Base-by-base conservation (phyloP, 495 filamentous ascomycete genomes). In the Penicillium angulare region DNA sequence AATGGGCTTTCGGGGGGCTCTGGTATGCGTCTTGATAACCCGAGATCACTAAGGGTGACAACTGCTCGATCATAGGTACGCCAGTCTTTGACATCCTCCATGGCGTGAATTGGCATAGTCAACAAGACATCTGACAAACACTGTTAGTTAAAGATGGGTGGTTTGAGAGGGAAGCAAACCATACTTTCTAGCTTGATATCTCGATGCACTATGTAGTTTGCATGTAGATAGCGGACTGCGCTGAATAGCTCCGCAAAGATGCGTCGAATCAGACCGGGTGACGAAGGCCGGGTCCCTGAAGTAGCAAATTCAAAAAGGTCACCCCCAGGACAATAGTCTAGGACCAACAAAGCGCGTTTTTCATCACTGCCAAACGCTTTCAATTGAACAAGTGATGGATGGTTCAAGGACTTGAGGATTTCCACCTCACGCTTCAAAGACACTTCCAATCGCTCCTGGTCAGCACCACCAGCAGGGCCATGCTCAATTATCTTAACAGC, bases 151-250 rank as follows among this genome's bases (percentile, higher is more conserved):
- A 16, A 27, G 41, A 26, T 24, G 4, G 18, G 21, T 13, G 27
- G 16, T 7, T 27, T 8, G 1, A 21, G 45, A 36, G n/a, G 8
- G 18, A 35, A 22, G 12, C 18, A 15, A 35, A 12, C 74, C 87
- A 71, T 77, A 96, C 92, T 98, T 73, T 98, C 93, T 41, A 98
- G 83, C 69, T 98, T 98, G 62, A 98, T 95, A 69, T 98, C 93
- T 21, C 93, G 84, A 63, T 98, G 93, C 34, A 96, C 92, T 55
- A 98, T 96, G 58, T 80, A 87, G 59, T 88, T 66, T 23, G 76
- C 74, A 69, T 98, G 93, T 24, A 98, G 75, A 76, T 97, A 95
- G 20, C 78, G 79, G 24, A 96, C 83, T 2, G 95, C 95, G 49
- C 79, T 79, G 15, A 96, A 86, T 52, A 97, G 65, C 65, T 98